Conservation (phyloP, 768 basidiomycete genomes). For the Mycena vitilis region DNA sequence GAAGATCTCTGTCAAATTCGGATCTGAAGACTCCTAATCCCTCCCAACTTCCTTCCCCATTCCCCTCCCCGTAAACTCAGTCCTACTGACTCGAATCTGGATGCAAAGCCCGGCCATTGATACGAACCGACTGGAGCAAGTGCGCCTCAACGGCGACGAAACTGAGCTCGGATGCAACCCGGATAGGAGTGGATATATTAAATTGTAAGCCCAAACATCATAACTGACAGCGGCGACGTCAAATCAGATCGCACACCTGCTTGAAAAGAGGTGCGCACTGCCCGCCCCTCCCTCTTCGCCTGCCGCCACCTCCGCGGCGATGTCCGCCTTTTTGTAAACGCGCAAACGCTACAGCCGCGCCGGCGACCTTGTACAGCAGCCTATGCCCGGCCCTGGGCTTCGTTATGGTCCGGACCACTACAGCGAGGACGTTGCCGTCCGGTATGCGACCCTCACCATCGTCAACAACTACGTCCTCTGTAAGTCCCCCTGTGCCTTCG, state of each 20-base stretch:
- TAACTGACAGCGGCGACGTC: slow-evolving; percentile 16
- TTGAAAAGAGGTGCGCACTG: neutral
- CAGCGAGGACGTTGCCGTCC: neutral
- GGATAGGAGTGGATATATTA: slow-evolving; percentile 8
- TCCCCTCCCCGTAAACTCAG: no score
- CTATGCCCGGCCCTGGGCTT: slow-evolving; percentile 26
- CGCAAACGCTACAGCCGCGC: slow-evolving; percentile 12
- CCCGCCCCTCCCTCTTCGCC: neutral
- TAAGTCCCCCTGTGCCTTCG: neutral
- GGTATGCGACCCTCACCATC: neutral
- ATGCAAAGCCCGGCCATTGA: no score
- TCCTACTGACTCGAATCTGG: no score
- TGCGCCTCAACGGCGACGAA: no score
- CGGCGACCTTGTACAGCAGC: neutral
- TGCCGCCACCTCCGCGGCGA: neutral
- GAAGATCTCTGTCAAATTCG: no score
- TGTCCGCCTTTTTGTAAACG: neutral
- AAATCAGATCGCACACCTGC: slow-evolving; percentile 11
- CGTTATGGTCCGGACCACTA: neutral
- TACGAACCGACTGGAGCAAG: no score
- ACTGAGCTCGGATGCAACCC: no score
- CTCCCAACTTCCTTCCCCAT: no score
- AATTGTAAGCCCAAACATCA: slow-evolving; percentile 8
- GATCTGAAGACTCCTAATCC: no score
- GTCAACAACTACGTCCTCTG: slow-evolving; percentile 8